Evolutionary conservation across 1,284 basidiomycete genomes (phyloP).

Genomic region (Amylostereum areolatum): DNA sequence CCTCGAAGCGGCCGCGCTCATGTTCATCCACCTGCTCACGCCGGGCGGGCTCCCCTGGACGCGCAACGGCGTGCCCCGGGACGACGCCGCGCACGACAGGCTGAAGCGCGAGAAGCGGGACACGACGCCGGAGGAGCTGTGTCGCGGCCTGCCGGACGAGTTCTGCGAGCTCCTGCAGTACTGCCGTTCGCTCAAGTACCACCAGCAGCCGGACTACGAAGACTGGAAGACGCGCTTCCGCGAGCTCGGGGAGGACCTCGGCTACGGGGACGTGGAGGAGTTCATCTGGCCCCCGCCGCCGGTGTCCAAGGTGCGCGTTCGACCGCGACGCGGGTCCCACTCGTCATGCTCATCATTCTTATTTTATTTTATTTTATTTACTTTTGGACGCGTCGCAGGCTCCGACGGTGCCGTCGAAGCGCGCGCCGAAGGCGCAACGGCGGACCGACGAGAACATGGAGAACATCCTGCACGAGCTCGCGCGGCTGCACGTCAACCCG

Average conservation of each 20-base stretch:
- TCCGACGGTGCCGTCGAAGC: conserved; percentile 1
- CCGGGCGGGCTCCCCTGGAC: conserved; percentile 73
- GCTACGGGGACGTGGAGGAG: conserved; percentile 48
- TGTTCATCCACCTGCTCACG: conserved; percentile 72
- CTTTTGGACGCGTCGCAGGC: not conserved
- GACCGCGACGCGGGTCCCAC: not conserved
- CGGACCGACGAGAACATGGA: conserved; percentile 35
- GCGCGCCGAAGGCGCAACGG: conserved; percentile 6
- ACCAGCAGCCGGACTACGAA: conserved; percentile 60
- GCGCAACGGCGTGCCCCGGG: conserved; percentile 67
- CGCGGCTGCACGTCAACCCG: conserved; percentile 47
- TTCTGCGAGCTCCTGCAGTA: conserved; percentile 73
- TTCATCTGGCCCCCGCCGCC: conserved; percentile 71
- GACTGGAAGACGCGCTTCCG: conserved; percentile 57
- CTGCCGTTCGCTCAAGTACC: conserved; percentile 59
- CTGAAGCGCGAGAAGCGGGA: conserved; percentile 56
- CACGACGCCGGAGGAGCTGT: conserved; percentile 60
- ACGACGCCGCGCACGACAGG: conserved; percentile 51
- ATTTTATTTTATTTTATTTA: too few species aligned
- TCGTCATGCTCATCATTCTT: too few species aligned
- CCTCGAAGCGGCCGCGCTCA: conserved; percentile 66
- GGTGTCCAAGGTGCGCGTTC: conserved; percentile 19
- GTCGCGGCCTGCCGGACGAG: conserved; percentile 56
- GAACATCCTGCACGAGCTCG: conserved; percentile 50
- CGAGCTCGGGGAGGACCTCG: conserved; percentile 50